Evolutionary conservation across 2,329 filamentous ascomycete genomes (phyloP).

Genomic region (Metarhizium guizhouense): DNA sequence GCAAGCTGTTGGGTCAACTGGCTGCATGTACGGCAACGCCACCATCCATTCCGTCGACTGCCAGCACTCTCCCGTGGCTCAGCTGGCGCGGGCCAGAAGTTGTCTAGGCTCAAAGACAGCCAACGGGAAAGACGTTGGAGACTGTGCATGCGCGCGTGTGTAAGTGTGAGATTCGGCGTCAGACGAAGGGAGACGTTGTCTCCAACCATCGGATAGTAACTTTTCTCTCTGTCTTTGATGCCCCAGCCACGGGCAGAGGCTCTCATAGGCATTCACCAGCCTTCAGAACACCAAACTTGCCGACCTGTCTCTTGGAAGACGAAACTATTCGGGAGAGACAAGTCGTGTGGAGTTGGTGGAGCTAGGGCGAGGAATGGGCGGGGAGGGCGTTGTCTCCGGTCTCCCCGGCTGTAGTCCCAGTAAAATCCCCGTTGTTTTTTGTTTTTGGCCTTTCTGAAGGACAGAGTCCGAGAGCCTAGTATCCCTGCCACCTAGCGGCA

Average conservation of each 20-base stretch:
- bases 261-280: neutral
- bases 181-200: neutral
- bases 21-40: neutral
- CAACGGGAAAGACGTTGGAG: too few relatives aligned
- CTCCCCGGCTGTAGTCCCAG: slow-evolving; percentile 1
- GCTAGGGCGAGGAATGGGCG: slow-evolving; percentile 1
- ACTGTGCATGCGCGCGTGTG: neutral
- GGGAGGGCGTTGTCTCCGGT: neutral
- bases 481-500: slow-evolving; percentile 3
- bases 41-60: neutral
- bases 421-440: neutral
- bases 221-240: neutral
- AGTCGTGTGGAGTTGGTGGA: neutral
- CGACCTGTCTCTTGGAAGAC: neutral
- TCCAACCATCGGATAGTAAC: neutral
- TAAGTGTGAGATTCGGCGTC: neutral
- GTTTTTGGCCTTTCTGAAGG: neutral
- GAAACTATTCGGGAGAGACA: neutral
- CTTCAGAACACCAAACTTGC: neutral
- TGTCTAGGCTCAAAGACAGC: neutral
- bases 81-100: neutral
- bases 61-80: neutral
- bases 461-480: slow-evolving; percentile 2
- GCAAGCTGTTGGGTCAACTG: too few relatives aligned
- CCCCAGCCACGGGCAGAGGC: neutral